phyloP scores from a whole-genome alignment of 352 stramenopile genomes.

The Pythium rhizo-oryzae region DNA sequence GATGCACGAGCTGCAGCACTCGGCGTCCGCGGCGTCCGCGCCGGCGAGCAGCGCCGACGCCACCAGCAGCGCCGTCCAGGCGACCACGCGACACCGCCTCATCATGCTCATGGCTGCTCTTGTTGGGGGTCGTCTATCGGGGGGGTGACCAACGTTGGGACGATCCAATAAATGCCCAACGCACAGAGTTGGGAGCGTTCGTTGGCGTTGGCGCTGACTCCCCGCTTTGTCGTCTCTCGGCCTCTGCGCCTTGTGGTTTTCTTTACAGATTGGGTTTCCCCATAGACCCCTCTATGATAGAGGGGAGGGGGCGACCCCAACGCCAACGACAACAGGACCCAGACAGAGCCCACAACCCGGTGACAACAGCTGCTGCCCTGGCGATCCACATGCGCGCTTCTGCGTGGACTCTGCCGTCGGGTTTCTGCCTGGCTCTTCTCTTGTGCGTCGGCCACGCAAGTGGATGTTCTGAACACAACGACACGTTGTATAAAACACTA shows the following conservation, averaged over 20 bases:
- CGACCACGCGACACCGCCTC: constrained; percentile 12
- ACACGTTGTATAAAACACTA: background rate
- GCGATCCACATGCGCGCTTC: background rate
- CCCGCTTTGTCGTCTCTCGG: background rate
- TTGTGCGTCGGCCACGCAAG: constrained; percentile 6
- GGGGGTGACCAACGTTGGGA: background rate
- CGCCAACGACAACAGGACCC: background rate
- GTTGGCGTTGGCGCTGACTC: constrained; percentile 16
- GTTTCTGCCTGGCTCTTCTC: constrained; percentile 4
- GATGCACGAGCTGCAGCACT: constrained; percentile 35
- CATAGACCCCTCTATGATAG: no score
- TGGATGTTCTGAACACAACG: background rate
- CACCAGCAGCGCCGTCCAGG: constrained; percentile 1
- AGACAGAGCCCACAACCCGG: constrained; percentile 21
- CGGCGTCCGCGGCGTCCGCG: constrained; percentile 15
- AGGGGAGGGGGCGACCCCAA: background rate
- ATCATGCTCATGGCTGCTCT: constrained; percentile 6
- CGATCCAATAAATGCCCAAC: background rate
- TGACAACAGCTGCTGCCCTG: constrained; percentile 23
- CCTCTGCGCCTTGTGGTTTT: background rate
- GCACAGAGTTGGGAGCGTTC: background rate
- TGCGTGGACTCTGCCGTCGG: constrained; percentile 1
- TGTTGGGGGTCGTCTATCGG: background rate
- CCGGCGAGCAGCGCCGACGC: background rate
- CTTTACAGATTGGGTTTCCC: constrained; percentile 4